Evolutionary conservation across 2,329 filamentous ascomycete genomes (phyloP), one percentile per base, ranked within the genome.

Genomic region (Ophiostoma tasmaniense): DNA sequence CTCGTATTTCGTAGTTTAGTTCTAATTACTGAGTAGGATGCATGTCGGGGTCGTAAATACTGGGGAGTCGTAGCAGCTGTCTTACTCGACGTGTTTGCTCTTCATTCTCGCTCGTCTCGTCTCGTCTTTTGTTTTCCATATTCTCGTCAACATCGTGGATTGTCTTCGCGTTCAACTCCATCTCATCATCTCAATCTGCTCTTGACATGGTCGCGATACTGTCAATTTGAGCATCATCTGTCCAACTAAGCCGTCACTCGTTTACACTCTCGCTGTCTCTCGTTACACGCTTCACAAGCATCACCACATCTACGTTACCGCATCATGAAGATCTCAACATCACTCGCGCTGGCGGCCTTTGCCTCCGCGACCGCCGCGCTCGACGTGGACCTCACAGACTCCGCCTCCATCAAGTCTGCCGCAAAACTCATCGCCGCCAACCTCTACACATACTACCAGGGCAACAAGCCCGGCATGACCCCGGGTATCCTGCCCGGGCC

Each of bases 401-500:
- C 70, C 55, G 83, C 76, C 3, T 79, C 81, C 13, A 84, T 85
- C 71, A 80, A 79, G 45, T 65, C 76, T 6, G 79, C 81, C 0
- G 80, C 83, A 13, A 76, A 78, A 65, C 76, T 77, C 20, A 78
- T 85, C 13, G 83, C 83, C 13, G 78, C 81, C 73, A 83, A 85
- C 68, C 76, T 84, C 14, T 81, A 84, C 76, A 73, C 78, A 11
- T 82, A 81, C 73, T 86, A 85, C 75, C 75, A 80, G 25, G 83
- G 83, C 70, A 81, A 85, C 72, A 74, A 80, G 70, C 70, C 71
- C 22, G 73, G 73, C 45, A 64, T 10, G 64, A 83, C 82, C 20
- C 84, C 85, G 8, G 85, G 85, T 42, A 86, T 86, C 73, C 76
- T 87, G 13, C 84, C 85, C 0, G 85, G 84, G 0, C 85, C 85